phyloP scores from a whole-genome alignment of 345 rosid species.

The Pelargonium nanum region DNA sequence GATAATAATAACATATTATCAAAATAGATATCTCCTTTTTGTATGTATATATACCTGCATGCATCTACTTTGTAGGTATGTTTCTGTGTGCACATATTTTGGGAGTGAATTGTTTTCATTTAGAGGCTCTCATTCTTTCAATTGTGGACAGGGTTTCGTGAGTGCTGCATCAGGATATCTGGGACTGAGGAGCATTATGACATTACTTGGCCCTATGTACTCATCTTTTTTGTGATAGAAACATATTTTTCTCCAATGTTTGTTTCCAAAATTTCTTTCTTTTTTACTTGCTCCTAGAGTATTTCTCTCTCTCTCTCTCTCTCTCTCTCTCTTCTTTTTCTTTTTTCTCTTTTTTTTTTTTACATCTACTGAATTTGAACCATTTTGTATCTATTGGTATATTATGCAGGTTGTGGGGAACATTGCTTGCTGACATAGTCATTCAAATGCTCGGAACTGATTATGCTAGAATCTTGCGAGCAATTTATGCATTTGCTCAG shows the following conservation, averaged over 20 bases:
- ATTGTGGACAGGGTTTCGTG: slow-evolving; percentile 55
- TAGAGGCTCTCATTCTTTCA: not conserved
- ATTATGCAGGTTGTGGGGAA: slow-evolving; percentile 81
- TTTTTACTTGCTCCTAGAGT: not conserved
- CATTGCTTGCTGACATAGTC: slow-evolving; percentile 81
- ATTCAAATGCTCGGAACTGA: slow-evolving; percentile 99
- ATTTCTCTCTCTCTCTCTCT: no score
- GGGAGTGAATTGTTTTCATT: not conserved
- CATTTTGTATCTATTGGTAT: not conserved
- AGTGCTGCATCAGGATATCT: slow-evolving; percentile 85
- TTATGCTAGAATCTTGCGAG: slow-evolving; percentile 83
- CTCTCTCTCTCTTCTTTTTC: no score
- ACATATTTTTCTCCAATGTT: slow-evolving; percentile 2
- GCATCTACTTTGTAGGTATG: no score
- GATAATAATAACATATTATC: no score
- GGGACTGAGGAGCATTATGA: slow-evolving; percentile 64
- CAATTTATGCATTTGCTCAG: slow-evolving; percentile 91
- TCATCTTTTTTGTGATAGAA: slow-evolving; percentile 10
- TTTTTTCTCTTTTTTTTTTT: no score
- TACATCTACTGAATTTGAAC: not conserved
- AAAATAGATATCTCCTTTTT: no score
- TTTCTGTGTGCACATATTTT: not conserved
- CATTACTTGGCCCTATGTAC: slow-evolving; percentile 82
- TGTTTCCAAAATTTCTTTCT: slow-evolving; percentile 3
- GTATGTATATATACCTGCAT: no score